Evolutionary conservation across 306 rosid genomes (phyloP).

Genomic region (Elaeagnus macrophylla): DNA sequence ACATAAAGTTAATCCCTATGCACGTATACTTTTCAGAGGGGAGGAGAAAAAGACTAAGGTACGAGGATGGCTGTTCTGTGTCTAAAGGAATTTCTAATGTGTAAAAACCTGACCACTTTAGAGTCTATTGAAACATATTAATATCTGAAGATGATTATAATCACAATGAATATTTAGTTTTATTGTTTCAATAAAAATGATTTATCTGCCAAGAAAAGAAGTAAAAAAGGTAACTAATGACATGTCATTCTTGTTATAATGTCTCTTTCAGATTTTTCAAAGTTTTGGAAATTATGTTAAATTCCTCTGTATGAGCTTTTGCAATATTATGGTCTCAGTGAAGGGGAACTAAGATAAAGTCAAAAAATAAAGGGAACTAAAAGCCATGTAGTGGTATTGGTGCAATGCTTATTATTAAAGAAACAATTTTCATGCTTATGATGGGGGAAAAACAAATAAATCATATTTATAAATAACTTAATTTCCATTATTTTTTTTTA

Average conservation of each 20-base stretch:
- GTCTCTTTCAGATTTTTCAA: neutral
- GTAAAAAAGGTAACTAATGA: neutral
- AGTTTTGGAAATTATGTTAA: neutral
- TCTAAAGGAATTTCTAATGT: neutral
- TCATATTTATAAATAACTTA: too few species aligned
- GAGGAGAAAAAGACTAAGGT: constrained; percentile 86
- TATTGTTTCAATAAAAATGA: neutral
- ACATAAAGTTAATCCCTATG: constrained; percentile 74
- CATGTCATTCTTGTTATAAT: neutral
- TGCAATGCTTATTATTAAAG: too few species aligned
- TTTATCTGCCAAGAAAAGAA: neutral
- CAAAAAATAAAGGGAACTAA: neutral
- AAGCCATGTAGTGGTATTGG: too few species aligned
- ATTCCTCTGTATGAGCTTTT: neutral
- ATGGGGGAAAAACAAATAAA: too few species aligned
- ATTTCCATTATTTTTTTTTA: too few species aligned
- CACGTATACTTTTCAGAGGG: constrained; percentile 55
- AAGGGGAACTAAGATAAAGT: neutral
- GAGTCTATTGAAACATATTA: neutral
- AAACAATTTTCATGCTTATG: too few species aligned
- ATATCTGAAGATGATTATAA: neutral
- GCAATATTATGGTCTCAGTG: neutral
- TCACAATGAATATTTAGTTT: neutral
- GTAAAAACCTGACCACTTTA: neutral
- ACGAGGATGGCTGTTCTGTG: neutral